Percentiles rank a stretch among this genome's conserved stretches.
Conservation (phyloP, 176 grass and related monocot species). For the Triticum monococcum region DNA sequence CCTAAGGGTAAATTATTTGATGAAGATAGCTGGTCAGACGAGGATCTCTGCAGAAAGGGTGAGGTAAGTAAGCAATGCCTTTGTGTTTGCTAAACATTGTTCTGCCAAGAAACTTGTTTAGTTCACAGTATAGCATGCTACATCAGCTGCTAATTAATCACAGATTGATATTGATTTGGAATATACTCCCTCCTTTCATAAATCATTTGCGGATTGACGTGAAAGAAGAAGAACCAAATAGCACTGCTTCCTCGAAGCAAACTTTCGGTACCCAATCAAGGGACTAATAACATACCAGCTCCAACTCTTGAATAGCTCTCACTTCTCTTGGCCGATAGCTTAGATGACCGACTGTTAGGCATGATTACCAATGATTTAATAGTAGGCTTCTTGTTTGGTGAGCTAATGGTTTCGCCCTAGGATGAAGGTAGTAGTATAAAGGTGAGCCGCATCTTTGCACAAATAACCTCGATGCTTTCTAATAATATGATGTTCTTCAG, state of each 20-base stretch:
- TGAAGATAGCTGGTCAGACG: conserved; percentile 71
- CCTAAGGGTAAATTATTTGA: conserved; percentile 50
- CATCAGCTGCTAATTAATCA: not conserved
- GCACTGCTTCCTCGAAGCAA: not conserved
- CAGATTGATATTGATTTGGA: not conserved
- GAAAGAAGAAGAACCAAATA: not conserved
- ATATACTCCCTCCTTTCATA: not conserved
- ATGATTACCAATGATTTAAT: not conserved
- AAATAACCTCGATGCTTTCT: not conserved
- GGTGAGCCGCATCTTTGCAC: not conserved
- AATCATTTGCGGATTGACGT: not conserved
- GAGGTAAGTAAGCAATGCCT: conserved; percentile 38
- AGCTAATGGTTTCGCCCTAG: not conserved
- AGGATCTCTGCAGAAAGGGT: conserved; percentile 58
- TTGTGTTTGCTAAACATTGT: not conserved
- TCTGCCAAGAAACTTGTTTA: not conserved
- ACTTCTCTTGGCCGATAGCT: not conserved
- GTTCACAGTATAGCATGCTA: not conserved
- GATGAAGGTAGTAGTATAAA: not conserved
- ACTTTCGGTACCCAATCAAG: not conserved
- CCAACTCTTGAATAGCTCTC: not conserved
- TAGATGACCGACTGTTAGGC: not conserved
- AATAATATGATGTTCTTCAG: not conserved
- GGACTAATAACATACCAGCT: not conserved
- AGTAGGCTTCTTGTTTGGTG: conserved; percentile 8